phyloP scores from a whole-genome alignment of 2,329 filamentous ascomycete species.

The Ophiostoma montium region DNA sequence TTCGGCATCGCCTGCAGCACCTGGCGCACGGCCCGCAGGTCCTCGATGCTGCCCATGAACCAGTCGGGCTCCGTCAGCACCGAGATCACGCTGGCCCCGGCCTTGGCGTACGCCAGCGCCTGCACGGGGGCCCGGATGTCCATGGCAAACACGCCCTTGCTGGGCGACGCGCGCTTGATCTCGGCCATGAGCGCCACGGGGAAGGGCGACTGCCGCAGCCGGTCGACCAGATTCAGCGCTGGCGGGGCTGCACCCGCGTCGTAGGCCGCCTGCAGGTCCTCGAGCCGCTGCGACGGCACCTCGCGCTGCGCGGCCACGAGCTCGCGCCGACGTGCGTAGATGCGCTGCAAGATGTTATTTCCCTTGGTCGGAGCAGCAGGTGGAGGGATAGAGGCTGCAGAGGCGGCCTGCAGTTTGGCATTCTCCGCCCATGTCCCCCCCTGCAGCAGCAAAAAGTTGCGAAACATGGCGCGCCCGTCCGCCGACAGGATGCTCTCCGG shows the following conservation, averaged over 20 bases:
- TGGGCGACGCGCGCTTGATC: slow-evolving; percentile 92
- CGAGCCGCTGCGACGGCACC: slow-evolving; percentile 69
- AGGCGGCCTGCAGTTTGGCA: slow-evolving; percentile 37
- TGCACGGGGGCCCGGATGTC: slow-evolving; percentile 80
- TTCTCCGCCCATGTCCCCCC: slow-evolving; percentile 89
- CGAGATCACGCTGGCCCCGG: slow-evolving; percentile 91
- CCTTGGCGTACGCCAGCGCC: slow-evolving; percentile 79
- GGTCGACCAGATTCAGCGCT: slow-evolving; percentile 62
- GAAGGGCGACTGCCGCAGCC: slow-evolving; percentile 69
- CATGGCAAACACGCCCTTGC: slow-evolving; percentile 85
- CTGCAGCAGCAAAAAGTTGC: slow-evolving; percentile 78
- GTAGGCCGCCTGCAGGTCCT: slow-evolving; percentile 77
- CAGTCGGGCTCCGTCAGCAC: slow-evolving; percentile 97
- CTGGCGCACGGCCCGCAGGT: slow-evolving; percentile 73
- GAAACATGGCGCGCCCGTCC: slow-evolving; percentile 76
- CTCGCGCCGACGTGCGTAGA: slow-evolving; percentile 68
- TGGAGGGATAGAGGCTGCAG: too few relatives aligned
- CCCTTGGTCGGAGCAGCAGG: slow-evolving; percentile 37
- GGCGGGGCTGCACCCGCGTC: slow-evolving; percentile 74
- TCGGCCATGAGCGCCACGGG: slow-evolving; percentile 92
- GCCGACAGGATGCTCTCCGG: slow-evolving; percentile 93
- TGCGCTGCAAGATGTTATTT: slow-evolving; percentile 76
- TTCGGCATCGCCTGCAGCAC: slow-evolving; percentile 86
- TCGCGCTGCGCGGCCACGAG: slow-evolving; percentile 68
- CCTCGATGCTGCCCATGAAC: slow-evolving; percentile 98